Conservation (phyloP, 2,329 filamentous ascomycete genomes). For the Fusarium nisikadoi region DNA sequence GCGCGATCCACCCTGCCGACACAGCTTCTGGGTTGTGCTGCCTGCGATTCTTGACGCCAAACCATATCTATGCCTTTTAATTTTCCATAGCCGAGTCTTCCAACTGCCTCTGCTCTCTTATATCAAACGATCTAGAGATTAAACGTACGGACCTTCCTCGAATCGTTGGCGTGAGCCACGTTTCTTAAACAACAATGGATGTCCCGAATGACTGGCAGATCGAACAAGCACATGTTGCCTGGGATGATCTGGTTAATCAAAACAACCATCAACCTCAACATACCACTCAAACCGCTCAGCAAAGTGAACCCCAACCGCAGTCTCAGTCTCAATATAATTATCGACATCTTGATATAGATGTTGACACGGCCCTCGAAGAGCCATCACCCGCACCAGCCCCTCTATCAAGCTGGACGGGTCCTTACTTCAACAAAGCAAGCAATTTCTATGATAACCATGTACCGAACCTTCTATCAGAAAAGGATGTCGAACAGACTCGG, state of each 20-base stretch:
- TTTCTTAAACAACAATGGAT: slow-evolving; percentile 13
- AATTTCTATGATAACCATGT: background rate
- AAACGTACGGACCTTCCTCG: background rate
- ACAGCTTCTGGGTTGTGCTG: slow-evolving; percentile 15
- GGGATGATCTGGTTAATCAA: background rate
- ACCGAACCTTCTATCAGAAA: slow-evolving; percentile 13
- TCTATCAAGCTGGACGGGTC: slow-evolving; percentile 27
- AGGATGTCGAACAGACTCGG: slow-evolving; percentile 35
- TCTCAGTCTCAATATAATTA: background rate
- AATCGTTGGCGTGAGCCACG: background rate
- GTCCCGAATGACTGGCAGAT: slow-evolving; percentile 10
- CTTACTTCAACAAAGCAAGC: slow-evolving; percentile 34
- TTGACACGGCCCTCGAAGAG: background rate
- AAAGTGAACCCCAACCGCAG: background rate
- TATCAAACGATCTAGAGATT: background rate
- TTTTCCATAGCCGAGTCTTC: background rate
- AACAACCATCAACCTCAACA: background rate
- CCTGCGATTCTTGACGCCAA: background rate
- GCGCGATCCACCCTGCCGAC: background rate
- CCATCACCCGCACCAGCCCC: background rate
- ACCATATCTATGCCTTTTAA: background rate
- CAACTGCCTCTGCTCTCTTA: background rate
- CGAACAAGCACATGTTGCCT: background rate
- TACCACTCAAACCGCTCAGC: background rate
- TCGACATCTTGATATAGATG: background rate